phyloP scores from a whole-genome alignment of 2,329 filamentous ascomycete genomes.

The Graphilbum fragrans region DNA sequence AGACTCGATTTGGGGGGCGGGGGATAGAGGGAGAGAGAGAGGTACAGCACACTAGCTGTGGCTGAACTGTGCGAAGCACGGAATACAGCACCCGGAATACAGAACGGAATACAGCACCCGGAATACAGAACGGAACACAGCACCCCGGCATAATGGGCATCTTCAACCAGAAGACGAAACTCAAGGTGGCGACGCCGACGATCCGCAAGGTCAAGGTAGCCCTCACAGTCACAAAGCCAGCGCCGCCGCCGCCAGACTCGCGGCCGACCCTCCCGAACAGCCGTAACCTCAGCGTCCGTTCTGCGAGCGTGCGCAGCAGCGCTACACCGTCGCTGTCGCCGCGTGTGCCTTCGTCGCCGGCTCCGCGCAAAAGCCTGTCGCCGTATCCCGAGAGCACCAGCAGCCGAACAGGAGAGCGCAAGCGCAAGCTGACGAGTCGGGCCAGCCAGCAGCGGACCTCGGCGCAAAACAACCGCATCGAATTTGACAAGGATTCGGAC shows the following conservation, averaged over 20 bases:
- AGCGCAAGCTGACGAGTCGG: conserved; percentile 31
- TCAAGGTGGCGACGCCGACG: conserved; percentile 36
- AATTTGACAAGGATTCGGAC: conserved; percentile 35
- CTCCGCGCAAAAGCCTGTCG: conserved; percentile 16
- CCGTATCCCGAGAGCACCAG: conserved; percentile 15
- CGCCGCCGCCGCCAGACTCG: conserved; percentile 16
- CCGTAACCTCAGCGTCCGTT: conserved; percentile 20
- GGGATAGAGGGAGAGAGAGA: no score
- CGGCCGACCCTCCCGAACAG: neutral
- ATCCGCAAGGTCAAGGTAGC: conserved; percentile 41
- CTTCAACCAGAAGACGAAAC: conserved; percentile 31
- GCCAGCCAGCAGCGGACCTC: conserved; percentile 22
- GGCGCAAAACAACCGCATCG: conserved; percentile 34
- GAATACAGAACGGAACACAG: neutral
- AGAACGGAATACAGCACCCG: no score
- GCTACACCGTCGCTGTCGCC: conserved; percentile 8
- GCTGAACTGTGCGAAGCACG: no score
- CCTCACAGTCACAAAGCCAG: conserved; percentile 27
- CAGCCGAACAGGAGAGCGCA: conserved; percentile 20
- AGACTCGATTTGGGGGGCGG: no score
- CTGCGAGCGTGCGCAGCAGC: conserved; percentile 24
- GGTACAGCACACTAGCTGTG: no score
- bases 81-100: no score
- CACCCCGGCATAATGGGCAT: conserved; percentile 21
- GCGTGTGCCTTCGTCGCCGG: conserved; percentile 6